Evolutionary conservation across 2,329 filamentous ascomycete species (phyloP).

Genomic region (Hirsutella rhossiliensis): DNA sequence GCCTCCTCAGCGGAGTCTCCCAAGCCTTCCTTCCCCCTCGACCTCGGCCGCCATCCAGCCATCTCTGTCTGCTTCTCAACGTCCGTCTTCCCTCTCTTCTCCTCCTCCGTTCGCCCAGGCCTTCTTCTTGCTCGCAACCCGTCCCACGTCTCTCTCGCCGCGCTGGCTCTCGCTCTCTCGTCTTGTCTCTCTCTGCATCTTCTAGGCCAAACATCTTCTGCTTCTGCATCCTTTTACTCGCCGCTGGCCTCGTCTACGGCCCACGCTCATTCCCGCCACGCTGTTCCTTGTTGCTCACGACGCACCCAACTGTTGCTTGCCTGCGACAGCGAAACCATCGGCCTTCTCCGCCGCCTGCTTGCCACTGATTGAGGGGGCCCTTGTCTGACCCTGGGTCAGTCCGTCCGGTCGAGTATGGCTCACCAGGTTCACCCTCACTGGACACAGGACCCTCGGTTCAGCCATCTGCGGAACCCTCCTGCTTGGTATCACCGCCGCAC

Average conservation of each 20-base stretch:
- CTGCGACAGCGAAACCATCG: no score
- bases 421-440: conserved; percentile 8
- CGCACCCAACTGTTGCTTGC: no score
- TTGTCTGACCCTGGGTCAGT: neutral
- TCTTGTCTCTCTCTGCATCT: neutral
- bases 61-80: neutral
- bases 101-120: neutral
- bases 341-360: neutral
- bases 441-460: conserved; percentile 7
- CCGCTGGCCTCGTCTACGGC: neutral
- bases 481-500: conserved; percentile 6
- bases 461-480: conserved; percentile 5
- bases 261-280: neutral
- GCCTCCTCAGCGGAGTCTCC: no score
- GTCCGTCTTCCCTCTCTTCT: neutral
- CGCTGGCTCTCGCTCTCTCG: neutral
- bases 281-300: neutral
- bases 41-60: no score
- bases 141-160: neutral
- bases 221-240: conserved; percentile 1
- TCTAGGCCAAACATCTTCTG: conserved; percentile 1
- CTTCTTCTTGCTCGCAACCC: neutral
- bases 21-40: neutral
- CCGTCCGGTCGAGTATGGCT: conserved; percentile 11
- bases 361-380: neutral